A percentile compares a stretch with the other conserved stretches of the same genome.
Evolutionary conservation across 78 protist species (phyloP).

Genomic region (Dictyostelium intermedium): DNA sequence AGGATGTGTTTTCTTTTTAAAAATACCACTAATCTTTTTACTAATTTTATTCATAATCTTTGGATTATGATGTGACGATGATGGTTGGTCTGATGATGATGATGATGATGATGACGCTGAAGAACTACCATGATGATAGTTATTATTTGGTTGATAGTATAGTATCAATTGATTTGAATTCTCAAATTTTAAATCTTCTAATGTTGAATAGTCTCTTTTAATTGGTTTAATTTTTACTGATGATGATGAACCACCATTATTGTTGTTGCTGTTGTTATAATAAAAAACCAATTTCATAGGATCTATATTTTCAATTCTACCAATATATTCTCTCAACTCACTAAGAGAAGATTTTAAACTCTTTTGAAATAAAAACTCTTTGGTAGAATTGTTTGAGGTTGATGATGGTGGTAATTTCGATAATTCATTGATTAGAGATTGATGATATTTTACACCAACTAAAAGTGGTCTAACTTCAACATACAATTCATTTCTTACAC

Average conservation of each 20-base stretch:
- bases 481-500: conserved; percentile 30
- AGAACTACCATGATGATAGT: not conserved
- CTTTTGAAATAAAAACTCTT: conserved; percentile 25
- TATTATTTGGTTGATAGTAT: not conserved
- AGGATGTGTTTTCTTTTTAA: not conserved
- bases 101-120: not conserved
- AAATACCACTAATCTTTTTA: not conserved
- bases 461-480: conserved; percentile 57
- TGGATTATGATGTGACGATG: not conserved
- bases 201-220: not conserved
- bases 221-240: not conserved
- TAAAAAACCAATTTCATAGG: not conserved
- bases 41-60: not conserved
- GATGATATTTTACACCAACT: not conserved
- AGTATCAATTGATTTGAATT: not conserved
- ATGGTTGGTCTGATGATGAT: not conserved
- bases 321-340: conserved; percentile 34
- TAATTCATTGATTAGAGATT: not conserved
- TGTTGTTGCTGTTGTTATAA: not conserved
- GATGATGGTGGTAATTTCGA: not conserved
- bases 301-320: conserved; percentile 14
- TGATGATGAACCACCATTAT: not conserved
- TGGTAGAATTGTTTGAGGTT: not conserved
- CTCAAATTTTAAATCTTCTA: conserved; percentile 68
- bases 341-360: conserved; percentile 20